Conservation (phyloP, 495 filamentous ascomycete genomes). For the Podospora anserina region DNA sequence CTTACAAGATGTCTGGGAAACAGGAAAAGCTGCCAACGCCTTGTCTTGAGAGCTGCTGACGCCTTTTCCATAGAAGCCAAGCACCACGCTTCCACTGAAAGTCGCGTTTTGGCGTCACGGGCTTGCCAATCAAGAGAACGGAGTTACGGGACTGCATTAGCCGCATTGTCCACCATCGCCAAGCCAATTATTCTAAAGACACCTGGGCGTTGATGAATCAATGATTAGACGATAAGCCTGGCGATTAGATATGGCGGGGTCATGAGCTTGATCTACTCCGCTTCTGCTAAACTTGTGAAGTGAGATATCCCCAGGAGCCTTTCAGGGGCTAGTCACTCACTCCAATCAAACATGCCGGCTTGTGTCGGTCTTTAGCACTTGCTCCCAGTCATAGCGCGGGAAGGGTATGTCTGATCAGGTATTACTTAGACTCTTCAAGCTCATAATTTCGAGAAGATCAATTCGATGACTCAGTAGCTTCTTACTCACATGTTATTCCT, state of each 20-base stretch:
- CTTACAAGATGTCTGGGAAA: not conserved
- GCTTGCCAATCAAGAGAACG: conserved; percentile 1
- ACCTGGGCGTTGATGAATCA: not conserved
- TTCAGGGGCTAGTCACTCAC: not conserved
- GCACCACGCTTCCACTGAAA: not conserved
- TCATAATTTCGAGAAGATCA: not conserved
- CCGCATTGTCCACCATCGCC: conserved; percentile 3
- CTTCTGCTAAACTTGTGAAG: not conserved
- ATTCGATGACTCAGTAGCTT: not conserved
- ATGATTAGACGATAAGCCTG: not conserved
- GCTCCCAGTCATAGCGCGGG: not conserved
- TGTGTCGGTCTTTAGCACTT: not conserved
- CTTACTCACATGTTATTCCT: not conserved
- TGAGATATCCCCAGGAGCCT: not conserved
- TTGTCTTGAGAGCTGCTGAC: not conserved
- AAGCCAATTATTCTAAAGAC: not conserved
- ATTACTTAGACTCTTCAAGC: not conserved
- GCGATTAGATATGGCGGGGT: not conserved
- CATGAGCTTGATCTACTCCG: not conserved
- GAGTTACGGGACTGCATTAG: not conserved
- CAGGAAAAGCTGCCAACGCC: not conserved
- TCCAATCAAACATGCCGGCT: not conserved
- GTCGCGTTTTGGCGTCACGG: conserved; percentile 4
- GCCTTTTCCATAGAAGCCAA: not conserved
- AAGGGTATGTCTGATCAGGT: not conserved